Conservation (phyloP, 768 basidiomycete genomes). For the Naganishia vaughanmartiniae region DNA sequence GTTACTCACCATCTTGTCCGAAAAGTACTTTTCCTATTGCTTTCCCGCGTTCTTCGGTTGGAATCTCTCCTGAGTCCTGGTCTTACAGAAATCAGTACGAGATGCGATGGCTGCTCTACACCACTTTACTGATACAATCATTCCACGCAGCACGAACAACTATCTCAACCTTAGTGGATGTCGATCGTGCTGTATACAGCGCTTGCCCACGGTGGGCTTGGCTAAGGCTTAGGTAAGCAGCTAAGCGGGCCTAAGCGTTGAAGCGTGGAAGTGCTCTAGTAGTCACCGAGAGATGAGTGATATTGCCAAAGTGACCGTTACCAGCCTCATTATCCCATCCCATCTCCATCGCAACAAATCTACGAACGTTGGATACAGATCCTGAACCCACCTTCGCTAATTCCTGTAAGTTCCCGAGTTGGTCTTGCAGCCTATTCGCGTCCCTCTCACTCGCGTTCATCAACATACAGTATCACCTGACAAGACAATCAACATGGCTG, state of each 20-base stretch:
- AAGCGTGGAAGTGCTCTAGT: not conserved
- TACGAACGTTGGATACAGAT: too few relatives aligned
- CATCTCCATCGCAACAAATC: too few relatives aligned
- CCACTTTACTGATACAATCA: too few relatives aligned
- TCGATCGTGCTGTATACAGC: constrained; percentile 14
- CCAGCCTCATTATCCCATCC: too few relatives aligned
- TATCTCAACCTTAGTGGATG: not conserved
- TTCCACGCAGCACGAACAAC: not conserved
- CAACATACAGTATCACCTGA: not conserved
- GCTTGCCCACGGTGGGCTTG: constrained; percentile 5
- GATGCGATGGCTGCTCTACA: too few relatives aligned
- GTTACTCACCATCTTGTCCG: constrained; percentile 21
- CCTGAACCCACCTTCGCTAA: too few relatives aligned
- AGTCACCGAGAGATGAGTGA: not conserved
- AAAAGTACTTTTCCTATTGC: not conserved
- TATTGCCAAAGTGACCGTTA: not conserved
- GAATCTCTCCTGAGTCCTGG: not conserved
- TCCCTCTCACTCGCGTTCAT: not conserved
- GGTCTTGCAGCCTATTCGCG: not conserved
- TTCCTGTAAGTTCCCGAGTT: too few relatives aligned
- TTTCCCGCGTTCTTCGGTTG: not conserved
- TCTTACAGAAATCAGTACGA: not conserved
- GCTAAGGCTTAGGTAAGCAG: not conserved
- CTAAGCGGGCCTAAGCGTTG: not conserved
- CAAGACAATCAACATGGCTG: constrained; percentile 27